These are phyloP conservation scores for Pythium graminicola DNA, from an alignment of 352 stramenopile species.

Conservation along the genomic window DNA sequence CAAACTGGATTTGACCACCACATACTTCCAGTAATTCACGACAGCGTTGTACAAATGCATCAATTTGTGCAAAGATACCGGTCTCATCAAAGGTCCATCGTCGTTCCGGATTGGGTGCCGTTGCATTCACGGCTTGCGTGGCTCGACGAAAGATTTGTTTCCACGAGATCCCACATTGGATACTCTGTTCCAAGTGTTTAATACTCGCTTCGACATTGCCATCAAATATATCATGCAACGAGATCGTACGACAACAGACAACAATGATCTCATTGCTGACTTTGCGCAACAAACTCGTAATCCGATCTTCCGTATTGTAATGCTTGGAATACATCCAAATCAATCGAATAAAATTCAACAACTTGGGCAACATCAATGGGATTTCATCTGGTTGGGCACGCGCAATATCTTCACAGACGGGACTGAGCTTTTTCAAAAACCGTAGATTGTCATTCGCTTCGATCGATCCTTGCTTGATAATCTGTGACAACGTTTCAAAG, in stretches of 20 bases:
- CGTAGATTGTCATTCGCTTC: conserved; percentile 93
- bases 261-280: conserved; percentile 94
- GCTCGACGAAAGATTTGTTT: conserved; percentile 85
- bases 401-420: conserved; percentile 87
- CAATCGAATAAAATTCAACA: conserved; percentile 92
- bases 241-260: conserved; percentile 87
- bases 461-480: conserved; percentile 88
- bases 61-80: conserved; percentile 93
- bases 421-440: conserved; percentile 90
- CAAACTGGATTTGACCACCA: conserved; percentile 94
- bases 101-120: conserved; percentile 36
- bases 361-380: conserved; percentile 82
- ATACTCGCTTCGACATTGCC: conserved; percentile 90
- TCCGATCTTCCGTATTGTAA: conserved; percentile 93
- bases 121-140: conserved; percentile 51
- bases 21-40: conserved; percentile 93
- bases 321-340: conserved; percentile 91
- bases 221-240: conserved; percentile 88
- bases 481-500: conserved; percentile 89
- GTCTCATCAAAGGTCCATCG: conserved; percentile 92
- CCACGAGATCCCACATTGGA: conserved; percentile 90
- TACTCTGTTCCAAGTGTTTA: conserved; percentile 86
- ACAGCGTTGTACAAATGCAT: conserved; percentile 94
- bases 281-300: conserved; percentile 90
- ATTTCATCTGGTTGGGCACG: conserved; percentile 85